These are phyloP conservation scores for Aspergillus latus DNA, from an alignment of 2,329 filamentous ascomycete genomes.

Conservation along the genomic window DNA sequence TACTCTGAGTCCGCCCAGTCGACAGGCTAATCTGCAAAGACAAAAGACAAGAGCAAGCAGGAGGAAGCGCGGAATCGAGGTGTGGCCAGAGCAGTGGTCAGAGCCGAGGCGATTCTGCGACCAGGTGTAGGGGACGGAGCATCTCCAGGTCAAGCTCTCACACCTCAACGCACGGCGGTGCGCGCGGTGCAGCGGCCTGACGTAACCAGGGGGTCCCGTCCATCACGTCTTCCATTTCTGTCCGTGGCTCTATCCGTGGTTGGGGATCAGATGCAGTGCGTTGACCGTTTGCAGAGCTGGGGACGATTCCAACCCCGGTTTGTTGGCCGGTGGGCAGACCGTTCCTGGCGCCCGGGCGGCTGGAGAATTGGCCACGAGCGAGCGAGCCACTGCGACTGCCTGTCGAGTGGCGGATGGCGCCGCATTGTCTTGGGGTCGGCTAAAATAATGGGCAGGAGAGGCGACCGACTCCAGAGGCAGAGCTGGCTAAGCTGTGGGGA, in stretches of 20 bases:
- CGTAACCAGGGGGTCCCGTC: not conserved
- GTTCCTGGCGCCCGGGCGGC: conserved; percentile 1
- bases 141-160: not conserved
- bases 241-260: not conserved
- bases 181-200: not conserved
- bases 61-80: no score
- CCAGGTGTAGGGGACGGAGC: no score
- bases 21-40: no score
- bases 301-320: not conserved
- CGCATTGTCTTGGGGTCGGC: conserved; percentile 13
- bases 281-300: not conserved
- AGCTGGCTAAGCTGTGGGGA: conserved; percentile 12
- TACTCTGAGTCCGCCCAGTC: no score
- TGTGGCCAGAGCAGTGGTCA: no score
- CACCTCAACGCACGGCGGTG: not conserved
- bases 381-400: conserved; percentile 5
- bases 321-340: conserved; percentile 8
- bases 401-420: conserved; percentile 22
- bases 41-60: no score
- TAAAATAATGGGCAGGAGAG: conserved; percentile 4
- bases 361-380: not conserved
- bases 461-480: no score
- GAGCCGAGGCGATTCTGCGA: no score
- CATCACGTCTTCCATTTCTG: not conserved
- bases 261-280: not conserved